phyloP scores from a whole-genome alignment of 768 basidiomycete genomes.

The Solioccasus polychromus region DNA sequence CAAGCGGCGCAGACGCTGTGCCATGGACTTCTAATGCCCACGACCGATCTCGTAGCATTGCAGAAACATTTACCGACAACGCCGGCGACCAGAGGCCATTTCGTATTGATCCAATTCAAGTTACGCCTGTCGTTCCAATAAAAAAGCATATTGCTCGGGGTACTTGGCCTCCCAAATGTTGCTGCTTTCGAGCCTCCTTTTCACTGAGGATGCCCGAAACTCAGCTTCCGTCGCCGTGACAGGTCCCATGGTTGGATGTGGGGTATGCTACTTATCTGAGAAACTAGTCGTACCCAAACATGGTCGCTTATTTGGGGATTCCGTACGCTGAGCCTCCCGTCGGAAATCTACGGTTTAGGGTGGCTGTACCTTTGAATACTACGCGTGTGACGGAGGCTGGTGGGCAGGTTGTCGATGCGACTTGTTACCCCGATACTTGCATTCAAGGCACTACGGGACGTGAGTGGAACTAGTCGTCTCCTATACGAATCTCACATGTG shows the following conservation, averaged over 20 bases:
- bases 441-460: slow-evolving; percentile 55
- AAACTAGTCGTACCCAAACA: slow-evolving; percentile 48
- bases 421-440: slow-evolving; percentile 54
- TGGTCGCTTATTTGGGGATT: slow-evolving; percentile 53
- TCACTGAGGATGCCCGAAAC: too few species aligned
- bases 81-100: too few species aligned
- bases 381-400: slow-evolving; percentile 37
- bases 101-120: background rate
- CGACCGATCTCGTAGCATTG: too few species aligned
- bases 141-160: too few species aligned
- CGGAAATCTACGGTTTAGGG: slow-evolving; percentile 42
- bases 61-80: too few species aligned
- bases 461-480: too few species aligned
- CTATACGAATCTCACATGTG: background rate
- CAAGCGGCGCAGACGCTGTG: too few species aligned
- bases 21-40: too few species aligned
- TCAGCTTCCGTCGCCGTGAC: too few species aligned
- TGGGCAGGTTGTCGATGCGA: slow-evolving; percentile 48
- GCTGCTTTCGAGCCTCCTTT: slow-evolving; percentile 16
- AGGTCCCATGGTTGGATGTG: slow-evolving; percentile 44
- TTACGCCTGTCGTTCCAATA: too few species aligned
- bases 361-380: slow-evolving; percentile 51
- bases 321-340: too few species aligned
- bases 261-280: slow-evolving; percentile 60
- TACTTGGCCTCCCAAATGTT: background rate